A percentile compares a stretch with the other conserved stretches of the same genome.
These are phyloP conservation scores for Kurtzmaniella quercitrusa DNA, from an alignment of 1,139 yeast species.

Conservation along the genomic window DNA sequence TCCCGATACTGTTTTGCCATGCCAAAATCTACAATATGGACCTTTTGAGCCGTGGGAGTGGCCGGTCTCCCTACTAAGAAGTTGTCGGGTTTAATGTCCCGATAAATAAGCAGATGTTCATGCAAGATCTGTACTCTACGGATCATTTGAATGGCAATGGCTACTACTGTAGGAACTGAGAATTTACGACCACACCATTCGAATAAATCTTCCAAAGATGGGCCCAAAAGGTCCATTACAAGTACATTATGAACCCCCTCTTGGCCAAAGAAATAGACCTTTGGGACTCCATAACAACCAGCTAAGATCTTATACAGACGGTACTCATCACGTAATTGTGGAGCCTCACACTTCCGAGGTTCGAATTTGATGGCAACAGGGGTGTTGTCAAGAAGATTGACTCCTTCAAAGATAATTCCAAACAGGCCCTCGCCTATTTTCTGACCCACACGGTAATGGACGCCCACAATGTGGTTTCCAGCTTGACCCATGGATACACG, in stretches of 20 bases:
- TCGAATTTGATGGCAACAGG: conserved; percentile 79
- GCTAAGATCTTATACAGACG: conserved; percentile 85
- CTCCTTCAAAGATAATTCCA: conserved; percentile 79
- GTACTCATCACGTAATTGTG: conserved; percentile 93
- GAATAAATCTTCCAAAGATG: conserved; percentile 90
- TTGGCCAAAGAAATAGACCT: conserved; percentile 94
- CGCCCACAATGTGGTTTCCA: conserved; percentile 43
- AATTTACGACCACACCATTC: conserved; percentile 98
- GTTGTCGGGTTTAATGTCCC: conserved; percentile 96
- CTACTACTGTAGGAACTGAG: conserved; percentile 81
- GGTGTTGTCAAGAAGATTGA: conserved; percentile 67
- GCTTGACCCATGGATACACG: conserved; percentile 1
- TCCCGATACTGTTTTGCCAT: conserved; percentile 98
- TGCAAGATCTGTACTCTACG: conserved; percentile 82
- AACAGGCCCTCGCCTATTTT: conserved; percentile 85
- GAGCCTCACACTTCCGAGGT: conserved; percentile 95
- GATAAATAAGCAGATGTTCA: conserved; percentile 82
- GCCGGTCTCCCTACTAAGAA: conserved; percentile 78
- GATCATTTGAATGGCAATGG: conserved; percentile 91
- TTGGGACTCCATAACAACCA: conserved; percentile 82
- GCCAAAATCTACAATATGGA: conserved; percentile 82
- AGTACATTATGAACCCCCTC: conserved; percentile 94
- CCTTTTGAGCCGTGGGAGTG: conserved; percentile 43
- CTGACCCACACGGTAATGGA: conserved; percentile 76
- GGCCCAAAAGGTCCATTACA: conserved; percentile 91